phyloP scores from a whole-genome alignment of 805 yeast genomes.

The Myxozyma nipponensis region DNA sequence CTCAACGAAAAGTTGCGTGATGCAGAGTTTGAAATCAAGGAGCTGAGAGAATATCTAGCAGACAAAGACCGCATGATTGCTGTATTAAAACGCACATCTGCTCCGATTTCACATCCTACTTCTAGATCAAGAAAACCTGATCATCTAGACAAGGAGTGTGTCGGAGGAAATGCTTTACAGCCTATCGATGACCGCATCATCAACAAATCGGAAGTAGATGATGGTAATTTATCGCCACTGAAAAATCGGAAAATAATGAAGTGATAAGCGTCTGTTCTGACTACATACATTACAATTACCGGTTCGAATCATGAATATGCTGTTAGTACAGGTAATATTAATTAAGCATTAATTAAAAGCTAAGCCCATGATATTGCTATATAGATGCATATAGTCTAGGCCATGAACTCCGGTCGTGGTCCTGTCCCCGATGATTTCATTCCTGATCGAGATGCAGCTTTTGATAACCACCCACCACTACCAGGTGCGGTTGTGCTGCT shows the following conservation, averaged over 20 bases:
- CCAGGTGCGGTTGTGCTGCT: not conserved
- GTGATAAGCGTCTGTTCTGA: no score
- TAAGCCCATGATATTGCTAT: no score
- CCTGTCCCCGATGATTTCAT: not conserved
- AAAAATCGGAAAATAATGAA: no score
- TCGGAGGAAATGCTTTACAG: not conserved
- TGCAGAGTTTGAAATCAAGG: slow-evolving; percentile 48
- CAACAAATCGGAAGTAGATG: not conserved
- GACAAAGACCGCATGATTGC: slow-evolving; percentile 78
- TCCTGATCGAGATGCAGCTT: not conserved
- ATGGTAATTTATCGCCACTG: no score
- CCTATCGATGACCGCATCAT: not conserved
- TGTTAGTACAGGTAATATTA: not conserved
- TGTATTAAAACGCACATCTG: slow-evolving; percentile 47
- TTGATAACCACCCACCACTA: not conserved
- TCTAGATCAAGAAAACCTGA: not conserved
- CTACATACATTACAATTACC: no score
- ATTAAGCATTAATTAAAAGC: not conserved
- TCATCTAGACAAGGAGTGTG: not conserved
- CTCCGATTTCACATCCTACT: not conserved
- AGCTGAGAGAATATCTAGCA: slow-evolving; percentile 55
- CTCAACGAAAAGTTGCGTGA: not conserved
- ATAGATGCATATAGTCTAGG: no score
- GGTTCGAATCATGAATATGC: not conserved
- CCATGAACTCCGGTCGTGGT: no score